Percentiles rank a stretch among this genome's conserved stretches.
phyloP scores from a whole-genome alignment of 140 eudicot genomes.

The Bidens hawaiensis region DNA sequence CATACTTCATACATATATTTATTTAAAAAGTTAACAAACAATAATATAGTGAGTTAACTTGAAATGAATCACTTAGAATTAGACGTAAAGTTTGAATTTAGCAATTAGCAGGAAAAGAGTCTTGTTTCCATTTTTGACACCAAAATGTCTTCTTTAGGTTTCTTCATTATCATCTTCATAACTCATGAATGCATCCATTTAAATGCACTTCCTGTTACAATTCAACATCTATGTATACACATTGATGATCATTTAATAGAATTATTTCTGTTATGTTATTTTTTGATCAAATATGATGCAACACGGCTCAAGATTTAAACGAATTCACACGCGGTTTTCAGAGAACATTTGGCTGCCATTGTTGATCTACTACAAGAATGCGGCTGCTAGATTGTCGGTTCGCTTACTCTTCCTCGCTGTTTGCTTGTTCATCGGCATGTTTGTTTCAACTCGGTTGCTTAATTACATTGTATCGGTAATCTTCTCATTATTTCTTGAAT shows the following conservation, averaged over 20 bases:
- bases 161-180: background rate
- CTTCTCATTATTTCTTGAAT: background rate
- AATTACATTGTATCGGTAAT: constrained; percentile 26
- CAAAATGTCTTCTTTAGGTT: background rate
- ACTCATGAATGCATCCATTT: background rate
- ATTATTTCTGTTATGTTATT: background rate
- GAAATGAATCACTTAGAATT: too few species aligned
- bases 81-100: background rate
- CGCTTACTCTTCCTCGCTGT: constrained; percentile 26
- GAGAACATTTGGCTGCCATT: constrained; percentile 8
- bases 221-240: background rate
- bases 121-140: background rate
- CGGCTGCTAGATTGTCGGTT: constrained; percentile 18
- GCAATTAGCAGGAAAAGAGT: background rate
- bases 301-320: background rate
- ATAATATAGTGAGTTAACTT: too few species aligned
- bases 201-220: constrained; percentile 1
- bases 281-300: constrained; percentile 13
- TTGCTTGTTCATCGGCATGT: constrained; percentile 33
- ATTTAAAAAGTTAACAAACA: background rate
- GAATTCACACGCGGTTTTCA: constrained; percentile 18
- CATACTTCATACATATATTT: background rate
- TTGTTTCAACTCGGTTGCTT: constrained; percentile 33
- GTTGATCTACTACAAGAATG: background rate
- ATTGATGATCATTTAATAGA: background rate